These are phyloP conservation scores for Claviceps africana DNA, from an alignment of 2,329 filamentous ascomycete species.

Conservation along the genomic window DNA sequence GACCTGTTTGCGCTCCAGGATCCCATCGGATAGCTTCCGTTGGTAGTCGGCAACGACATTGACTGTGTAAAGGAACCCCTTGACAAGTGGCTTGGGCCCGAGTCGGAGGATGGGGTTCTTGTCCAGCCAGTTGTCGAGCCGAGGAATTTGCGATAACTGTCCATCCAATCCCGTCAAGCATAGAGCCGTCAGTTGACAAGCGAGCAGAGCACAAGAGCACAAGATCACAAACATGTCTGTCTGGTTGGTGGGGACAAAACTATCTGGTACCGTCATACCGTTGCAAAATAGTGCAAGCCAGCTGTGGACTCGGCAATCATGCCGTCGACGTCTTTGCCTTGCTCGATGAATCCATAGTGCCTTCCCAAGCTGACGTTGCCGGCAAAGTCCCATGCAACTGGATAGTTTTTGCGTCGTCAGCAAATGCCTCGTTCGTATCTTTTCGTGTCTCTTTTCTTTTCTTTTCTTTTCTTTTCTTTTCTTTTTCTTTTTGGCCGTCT, in stretches of 20 bases:
- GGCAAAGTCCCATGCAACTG: conserved; percentile 26
- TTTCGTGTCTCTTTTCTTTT: background rate
- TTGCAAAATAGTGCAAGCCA: conserved; percentile 19
- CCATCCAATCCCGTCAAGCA: background rate
- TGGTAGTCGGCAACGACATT: conserved; percentile 11
- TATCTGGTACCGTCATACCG: conserved; percentile 2
- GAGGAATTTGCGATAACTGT: conserved; percentile 12
- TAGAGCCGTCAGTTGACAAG: background rate
- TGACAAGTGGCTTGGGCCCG: conserved; percentile 11
- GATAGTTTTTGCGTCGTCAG: background rate
- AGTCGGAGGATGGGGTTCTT: conserved; percentile 16
- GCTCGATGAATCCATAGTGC: conserved; percentile 27
- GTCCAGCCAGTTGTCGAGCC: conserved; percentile 14
- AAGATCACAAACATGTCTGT: background rate
- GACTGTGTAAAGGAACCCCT: conserved; percentile 10
- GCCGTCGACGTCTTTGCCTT: conserved; percentile 22
- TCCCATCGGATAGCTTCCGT: conserved; percentile 5
- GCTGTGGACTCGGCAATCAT: conserved; percentile 18
- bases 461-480: background rate
- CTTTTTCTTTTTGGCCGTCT: background rate
- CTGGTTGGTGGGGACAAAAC: background rate
- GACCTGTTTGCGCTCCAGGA: conserved; percentile 8
- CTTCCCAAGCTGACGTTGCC: conserved; percentile 25
- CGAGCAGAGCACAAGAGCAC: background rate
- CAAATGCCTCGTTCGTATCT: background rate